Conservation (phyloP, 345 rosid genomes). For the Angophora floribunda region DNA sequence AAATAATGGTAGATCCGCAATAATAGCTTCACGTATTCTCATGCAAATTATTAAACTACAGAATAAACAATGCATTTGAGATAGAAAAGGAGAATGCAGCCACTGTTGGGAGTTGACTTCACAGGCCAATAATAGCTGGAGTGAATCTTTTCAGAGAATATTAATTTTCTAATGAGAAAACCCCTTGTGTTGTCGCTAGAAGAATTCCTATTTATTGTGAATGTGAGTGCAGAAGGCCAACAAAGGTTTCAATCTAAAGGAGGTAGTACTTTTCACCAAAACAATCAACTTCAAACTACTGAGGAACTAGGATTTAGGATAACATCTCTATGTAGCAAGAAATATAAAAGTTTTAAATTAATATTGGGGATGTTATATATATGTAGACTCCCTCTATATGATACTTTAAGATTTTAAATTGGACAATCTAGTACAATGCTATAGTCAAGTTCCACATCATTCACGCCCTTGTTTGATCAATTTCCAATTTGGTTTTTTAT, state of each 20-base stretch:
- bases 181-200: not conserved
- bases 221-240: not conserved
- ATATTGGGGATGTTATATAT: not conserved
- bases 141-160: slow-evolving; percentile 11
- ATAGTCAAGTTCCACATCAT: not conserved
- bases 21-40: slow-evolving; percentile 30
- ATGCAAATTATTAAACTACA: slow-evolving; percentile 13
- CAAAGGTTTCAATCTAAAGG: not conserved
- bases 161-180: not conserved
- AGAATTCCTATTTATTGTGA: not conserved
- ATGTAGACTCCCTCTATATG: not conserved
- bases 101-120: slow-evolving; percentile 28
- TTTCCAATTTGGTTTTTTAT: not conserved
- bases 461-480: not conserved
- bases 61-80: not conserved
- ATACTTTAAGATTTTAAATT: not conserved
- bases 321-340: not conserved
- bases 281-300: not conserved
- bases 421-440: not conserved
- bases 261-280: not conserved
- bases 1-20: slow-evolving; percentile 23
- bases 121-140: slow-evolving; percentile 4
- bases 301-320: not conserved
- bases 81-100: slow-evolving; percentile 1
- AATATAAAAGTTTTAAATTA: not conserved